phyloP scores from a whole-genome alignment of 2,329 filamentous ascomycete genomes.

The Dactylellina haptotyla region DNA sequence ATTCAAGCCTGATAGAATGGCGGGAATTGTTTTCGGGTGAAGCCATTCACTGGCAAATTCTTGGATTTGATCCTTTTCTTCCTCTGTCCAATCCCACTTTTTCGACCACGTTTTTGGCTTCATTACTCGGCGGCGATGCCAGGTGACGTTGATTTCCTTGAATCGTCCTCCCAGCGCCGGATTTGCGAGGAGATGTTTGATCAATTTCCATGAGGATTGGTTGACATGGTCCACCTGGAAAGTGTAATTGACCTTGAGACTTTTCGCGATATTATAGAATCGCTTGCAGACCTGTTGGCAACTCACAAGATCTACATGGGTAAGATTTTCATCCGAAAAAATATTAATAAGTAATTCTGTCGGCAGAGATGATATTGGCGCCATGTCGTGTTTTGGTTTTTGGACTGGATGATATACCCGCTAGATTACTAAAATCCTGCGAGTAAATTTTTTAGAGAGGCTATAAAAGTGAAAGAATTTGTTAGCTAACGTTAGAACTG shows the following conservation, averaged over 20 bases:
- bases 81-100: background rate
- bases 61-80: background rate
- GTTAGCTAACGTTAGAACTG: no score
- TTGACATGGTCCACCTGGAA: constrained; percentile 14
- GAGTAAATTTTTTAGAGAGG: no score
- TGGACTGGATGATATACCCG: no score
- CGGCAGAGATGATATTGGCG: background rate
- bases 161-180: constrained; percentile 13
- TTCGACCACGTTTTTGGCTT: constrained; percentile 18
- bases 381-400: no score
- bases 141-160: constrained; percentile 13
- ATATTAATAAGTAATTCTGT: constrained; percentile 17
- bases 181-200: background rate
- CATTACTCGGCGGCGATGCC: constrained; percentile 9
- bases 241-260: constrained; percentile 17
- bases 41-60: background rate
- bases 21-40: background rate
- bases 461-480: no score
- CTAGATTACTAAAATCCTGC: no score
- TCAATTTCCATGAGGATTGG: constrained; percentile 12
- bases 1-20: constrained; percentile 1
- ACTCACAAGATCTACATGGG: background rate
- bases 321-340: background rate
- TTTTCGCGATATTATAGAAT: constrained; percentile 5
- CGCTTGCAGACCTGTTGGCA: background rate